phyloP scores from a whole-genome alignment of 2,329 filamentous ascomycete genomes.

The Aspergillus ochraceoroseus region DNA sequence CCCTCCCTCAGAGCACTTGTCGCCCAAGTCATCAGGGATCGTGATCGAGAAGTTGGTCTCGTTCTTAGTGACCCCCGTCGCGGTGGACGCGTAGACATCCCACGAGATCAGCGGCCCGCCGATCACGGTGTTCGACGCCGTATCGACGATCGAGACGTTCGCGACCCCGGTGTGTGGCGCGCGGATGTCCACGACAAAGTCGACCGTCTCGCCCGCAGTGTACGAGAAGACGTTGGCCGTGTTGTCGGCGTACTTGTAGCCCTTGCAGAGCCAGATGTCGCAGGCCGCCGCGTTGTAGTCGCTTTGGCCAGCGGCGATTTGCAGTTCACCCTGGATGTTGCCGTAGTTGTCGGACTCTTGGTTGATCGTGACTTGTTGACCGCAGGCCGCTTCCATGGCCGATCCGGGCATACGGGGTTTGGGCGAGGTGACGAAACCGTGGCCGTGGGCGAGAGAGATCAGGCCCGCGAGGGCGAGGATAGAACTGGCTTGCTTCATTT shows the following conservation, averaged over 20 bases:
- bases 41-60: constrained; percentile 33
- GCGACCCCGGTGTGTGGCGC: constrained; percentile 48
- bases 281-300: constrained; percentile 49
- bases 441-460: constrained; percentile 47
- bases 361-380: constrained; percentile 52
- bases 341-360: constrained; percentile 52
- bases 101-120: constrained; percentile 33
- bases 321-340: constrained; percentile 54
- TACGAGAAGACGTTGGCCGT: constrained; percentile 50
- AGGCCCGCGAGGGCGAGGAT: constrained; percentile 44
- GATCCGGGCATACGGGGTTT: constrained; percentile 48
- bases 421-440: constrained; percentile 52
- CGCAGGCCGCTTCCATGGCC: constrained; percentile 51
- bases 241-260: constrained; percentile 55
- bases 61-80: constrained; percentile 25
- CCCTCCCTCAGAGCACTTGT: constrained; percentile 27
- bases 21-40: constrained; percentile 28
- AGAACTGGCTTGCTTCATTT: constrained; percentile 44
- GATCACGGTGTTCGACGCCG: constrained; percentile 40
- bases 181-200: constrained; percentile 44
- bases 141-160: constrained; percentile 50
- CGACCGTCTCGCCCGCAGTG: constrained; percentile 45
- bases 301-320: constrained; percentile 45
- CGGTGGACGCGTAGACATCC: constrained; percentile 31
- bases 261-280: constrained; percentile 55